Percentiles rank a stretch among this genome's conserved stretches.
These are phyloP conservation scores for Cytidiella melzeri DNA, from an alignment of 768 basidiomycete genomes.

Conservation along the genomic window DNA sequence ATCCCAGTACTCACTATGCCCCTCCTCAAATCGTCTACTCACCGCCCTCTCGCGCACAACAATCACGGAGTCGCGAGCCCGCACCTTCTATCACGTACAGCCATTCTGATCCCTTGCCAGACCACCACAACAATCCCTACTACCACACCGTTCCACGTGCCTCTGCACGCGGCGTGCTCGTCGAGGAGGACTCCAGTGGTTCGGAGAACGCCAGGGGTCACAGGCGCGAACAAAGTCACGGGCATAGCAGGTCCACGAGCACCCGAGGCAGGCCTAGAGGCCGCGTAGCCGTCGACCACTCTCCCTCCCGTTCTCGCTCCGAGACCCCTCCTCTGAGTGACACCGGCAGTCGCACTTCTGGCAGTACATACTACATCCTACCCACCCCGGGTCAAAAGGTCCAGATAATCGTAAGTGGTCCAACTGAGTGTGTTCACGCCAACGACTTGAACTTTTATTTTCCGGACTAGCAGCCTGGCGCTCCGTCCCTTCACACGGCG, in stretches of 20 bases:
- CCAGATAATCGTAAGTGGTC: conserved; percentile 61
- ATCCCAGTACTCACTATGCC: conserved; percentile 45
- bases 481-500: conserved; percentile 49
- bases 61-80: conserved; percentile 12
- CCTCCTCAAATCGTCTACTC: conserved; percentile 57
- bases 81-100: conserved; percentile 62
- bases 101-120: conserved; percentile 53
- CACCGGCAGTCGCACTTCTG: conserved; percentile 46
- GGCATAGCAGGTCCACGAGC: conserved; percentile 10
- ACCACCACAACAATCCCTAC: conserved; percentile 30
- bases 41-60: conserved; percentile 23
- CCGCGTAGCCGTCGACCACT: neutral
- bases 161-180: conserved; percentile 17
- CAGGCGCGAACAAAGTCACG: conserved; percentile 8
- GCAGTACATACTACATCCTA: conserved; percentile 70
- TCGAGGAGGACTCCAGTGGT: neutral
- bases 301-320: conserved; percentile 30
- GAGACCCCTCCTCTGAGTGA: conserved; percentile 27
- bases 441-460: conserved; percentile 29
- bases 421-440: conserved; percentile 10
- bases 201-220: conserved; percentile 1
- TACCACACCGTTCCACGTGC: conserved; percentile 35
- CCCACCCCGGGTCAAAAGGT: conserved; percentile 70
- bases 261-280: neutral
- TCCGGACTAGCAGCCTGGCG: conserved; percentile 33